Evolutionary conservation across 805 yeast genomes (phyloP), one percentile per base, ranked within the genome.

Genomic region (Tetrapisispora phaffii): DNA sequence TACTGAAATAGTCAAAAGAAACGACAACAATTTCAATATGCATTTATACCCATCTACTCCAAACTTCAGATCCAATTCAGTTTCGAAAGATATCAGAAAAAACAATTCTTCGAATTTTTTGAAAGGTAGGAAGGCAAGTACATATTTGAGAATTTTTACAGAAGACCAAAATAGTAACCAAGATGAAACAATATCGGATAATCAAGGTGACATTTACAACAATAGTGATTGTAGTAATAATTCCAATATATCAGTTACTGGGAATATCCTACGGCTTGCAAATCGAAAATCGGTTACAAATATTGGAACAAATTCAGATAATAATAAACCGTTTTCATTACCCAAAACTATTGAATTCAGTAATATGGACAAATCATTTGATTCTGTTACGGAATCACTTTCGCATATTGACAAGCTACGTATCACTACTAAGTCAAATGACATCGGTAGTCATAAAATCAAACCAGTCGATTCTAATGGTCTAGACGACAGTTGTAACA

Each of bases 101-200:
- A 39, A 34, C 33, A 24, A 28, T 24, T 21, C 34, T 19, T 34
- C 44, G 31, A 45, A 12, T 10, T 57, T 62, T 17, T 41, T 62
- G 21, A 59, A 57, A 48, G 67, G 68, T 10, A 57, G 68, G 48
- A 61, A 60, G 38, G 67, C 66, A 2, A 62, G 65, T 40, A 59
- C 63, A 1, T 60, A 57, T 48, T 39, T 63, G 24, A 51, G 67
- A 33, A 59, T 63, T 31, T 64, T 64, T 44, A 56, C 20, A 10
- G 24, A 59, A 46, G 66, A 63, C 44, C 60, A 60, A 34, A 61
- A 24, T 21, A 31, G 6, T 23, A 24, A 21, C 20, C 32, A 41
- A 24, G 34, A 28, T n/a, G 12, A 41, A 23, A 10, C 4, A 24
- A 4, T 7, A 15, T 2, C 16, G 8, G 13, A 7, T 29, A 20